Evolutionary conservation across 2,329 filamentous ascomycete species (phyloP).

Genomic region (Curvularia eragrostidis): DNA sequence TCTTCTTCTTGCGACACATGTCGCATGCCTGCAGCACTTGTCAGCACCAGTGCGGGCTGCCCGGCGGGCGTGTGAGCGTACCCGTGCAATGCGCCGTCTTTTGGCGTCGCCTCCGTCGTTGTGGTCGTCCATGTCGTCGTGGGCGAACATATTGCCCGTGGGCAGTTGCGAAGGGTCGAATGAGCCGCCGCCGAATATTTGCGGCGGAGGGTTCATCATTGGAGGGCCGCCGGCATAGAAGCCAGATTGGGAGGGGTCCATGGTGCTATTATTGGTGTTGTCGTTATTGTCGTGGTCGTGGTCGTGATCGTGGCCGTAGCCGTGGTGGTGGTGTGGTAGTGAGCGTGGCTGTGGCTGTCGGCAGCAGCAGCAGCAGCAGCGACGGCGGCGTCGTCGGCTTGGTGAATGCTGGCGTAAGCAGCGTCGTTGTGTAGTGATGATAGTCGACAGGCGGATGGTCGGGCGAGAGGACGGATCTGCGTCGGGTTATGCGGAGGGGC

Average conservation of each 20-base stretch:
- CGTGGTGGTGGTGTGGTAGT: constrained; percentile 20
- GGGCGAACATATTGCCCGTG: constrained; percentile 49
- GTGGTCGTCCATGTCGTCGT: constrained; percentile 61
- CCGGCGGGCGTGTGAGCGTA: constrained; percentile 51
- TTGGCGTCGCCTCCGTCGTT: constrained; percentile 76
- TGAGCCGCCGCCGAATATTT: constrained; percentile 49
- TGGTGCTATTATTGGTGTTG: constrained; percentile 22
- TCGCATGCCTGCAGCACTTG: constrained; percentile 75
- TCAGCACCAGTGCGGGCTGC: constrained; percentile 17
- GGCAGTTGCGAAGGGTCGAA: constrained; percentile 49
- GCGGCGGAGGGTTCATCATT: constrained; percentile 50
- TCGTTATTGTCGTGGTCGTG: constrained; percentile 18
- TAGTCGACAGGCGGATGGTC: background rate
- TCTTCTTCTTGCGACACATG: constrained; percentile 95
- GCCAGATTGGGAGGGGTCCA: constrained; percentile 45
- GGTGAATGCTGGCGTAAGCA: background rate
- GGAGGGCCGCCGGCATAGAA: constrained; percentile 44
- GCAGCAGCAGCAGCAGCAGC: background rate
- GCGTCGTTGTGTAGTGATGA: background rate
- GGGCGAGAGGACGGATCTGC: constrained; percentile 10
- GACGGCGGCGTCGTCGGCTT: background rate
- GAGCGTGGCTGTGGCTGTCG: background rate
- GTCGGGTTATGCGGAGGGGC: constrained; percentile 22
- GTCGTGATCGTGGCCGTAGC: too few species aligned
- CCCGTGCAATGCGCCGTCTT: constrained; percentile 84